A percentile compares a stretch with the other conserved stretches of the same genome.
phyloP scores from a whole-genome alignment of 2,329 filamentous ascomycete species.

The Penicillium brasilianum region DNA sequence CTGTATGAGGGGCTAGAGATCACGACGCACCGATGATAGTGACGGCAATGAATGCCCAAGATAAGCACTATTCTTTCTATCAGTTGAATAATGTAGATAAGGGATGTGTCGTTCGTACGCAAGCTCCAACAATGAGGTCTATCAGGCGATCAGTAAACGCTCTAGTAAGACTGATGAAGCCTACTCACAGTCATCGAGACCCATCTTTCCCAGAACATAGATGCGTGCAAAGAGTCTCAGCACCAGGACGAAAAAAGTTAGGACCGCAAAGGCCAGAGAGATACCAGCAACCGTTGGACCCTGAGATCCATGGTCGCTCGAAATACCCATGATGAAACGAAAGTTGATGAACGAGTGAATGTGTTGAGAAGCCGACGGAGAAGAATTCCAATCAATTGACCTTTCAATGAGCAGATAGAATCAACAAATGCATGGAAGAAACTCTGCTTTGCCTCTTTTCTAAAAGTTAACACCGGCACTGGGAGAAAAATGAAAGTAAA shows the following conservation, averaged over 20 bases:
- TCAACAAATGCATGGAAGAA: neutral
- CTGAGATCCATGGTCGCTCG: slow-evolving; percentile 34
- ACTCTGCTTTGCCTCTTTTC: neutral
- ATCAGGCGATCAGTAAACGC: slow-evolving; percentile 6
- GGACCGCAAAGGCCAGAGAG: slow-evolving; percentile 44
- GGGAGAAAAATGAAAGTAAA: slow-evolving; percentile 2
- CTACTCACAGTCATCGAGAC: slow-evolving; percentile 39
- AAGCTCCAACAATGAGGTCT: slow-evolving; percentile 40
- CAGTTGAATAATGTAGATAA: neutral
- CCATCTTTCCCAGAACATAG: slow-evolving; percentile 42
- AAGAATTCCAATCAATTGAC: slow-evolving; percentile 6
- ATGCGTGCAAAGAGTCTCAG: slow-evolving; percentile 49
- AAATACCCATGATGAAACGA: slow-evolving; percentile 22
- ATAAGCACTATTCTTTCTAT: slow-evolving; percentile 33
- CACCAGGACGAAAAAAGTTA: slow-evolving; percentile 45
- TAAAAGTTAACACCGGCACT: slow-evolving; percentile 8
- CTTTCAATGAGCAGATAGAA: neutral
- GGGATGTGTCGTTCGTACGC: slow-evolving; percentile 29
- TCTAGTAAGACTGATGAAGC: neutral
- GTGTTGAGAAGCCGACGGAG: slow-evolving; percentile 3
- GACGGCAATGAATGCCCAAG: slow-evolving; percentile 44
- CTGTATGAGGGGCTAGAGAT: neutral
- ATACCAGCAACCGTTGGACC: slow-evolving; percentile 43
- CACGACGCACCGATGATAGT: slow-evolving; percentile 38
- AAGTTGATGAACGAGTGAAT: slow-evolving; percentile 7